phyloP scores from a whole-genome alignment of 2,329 filamentous ascomycete species.

The Fusarium sp. region DNA sequence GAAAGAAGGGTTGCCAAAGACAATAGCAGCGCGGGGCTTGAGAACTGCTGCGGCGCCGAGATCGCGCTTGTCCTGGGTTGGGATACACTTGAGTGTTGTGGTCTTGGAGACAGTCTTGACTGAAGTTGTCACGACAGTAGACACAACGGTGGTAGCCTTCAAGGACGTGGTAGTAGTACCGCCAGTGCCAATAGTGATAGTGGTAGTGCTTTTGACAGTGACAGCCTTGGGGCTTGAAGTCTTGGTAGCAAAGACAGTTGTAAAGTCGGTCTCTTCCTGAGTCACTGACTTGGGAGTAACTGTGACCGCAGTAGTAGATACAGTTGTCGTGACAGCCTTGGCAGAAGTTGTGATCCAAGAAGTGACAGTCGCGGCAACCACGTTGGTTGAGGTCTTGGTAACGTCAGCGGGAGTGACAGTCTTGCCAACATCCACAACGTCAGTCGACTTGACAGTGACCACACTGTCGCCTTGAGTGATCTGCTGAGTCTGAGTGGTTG shows the following conservation, averaged over 20 bases:
- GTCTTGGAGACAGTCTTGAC: constrained; percentile 31
- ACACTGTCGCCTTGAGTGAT: constrained; percentile 30
- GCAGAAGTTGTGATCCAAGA: constrained; percentile 23
- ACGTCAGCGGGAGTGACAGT: constrained; percentile 45
- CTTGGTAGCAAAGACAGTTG: constrained; percentile 22
- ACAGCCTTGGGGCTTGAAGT: constrained; percentile 30
- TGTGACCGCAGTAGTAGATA: constrained; percentile 26
- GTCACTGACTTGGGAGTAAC: constrained; percentile 40
- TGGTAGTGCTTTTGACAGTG: constrained; percentile 34
- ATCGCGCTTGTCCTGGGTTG: constrained; percentile 23
- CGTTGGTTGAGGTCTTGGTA: constrained; percentile 31
- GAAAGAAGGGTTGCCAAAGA: constrained; percentile 21
- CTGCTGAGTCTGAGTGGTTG: constrained; percentile 18
- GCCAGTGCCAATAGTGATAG: constrained; percentile 24
- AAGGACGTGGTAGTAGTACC: constrained; percentile 32
- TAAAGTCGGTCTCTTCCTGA: constrained; percentile 9
- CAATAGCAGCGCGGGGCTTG: constrained; percentile 8
- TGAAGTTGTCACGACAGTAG: constrained; percentile 33
- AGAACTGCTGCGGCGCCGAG: background rate
- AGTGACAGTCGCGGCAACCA: constrained; percentile 23
- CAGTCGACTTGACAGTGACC: constrained; percentile 41
- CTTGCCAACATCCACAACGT: constrained; percentile 43
- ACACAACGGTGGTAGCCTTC: constrained; percentile 36
- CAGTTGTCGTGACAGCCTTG: constrained; percentile 26
- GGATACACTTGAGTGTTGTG: constrained; percentile 35